Conservation (phyloP, 805 yeast genomes). For the Kuraishia borneana region DNA sequence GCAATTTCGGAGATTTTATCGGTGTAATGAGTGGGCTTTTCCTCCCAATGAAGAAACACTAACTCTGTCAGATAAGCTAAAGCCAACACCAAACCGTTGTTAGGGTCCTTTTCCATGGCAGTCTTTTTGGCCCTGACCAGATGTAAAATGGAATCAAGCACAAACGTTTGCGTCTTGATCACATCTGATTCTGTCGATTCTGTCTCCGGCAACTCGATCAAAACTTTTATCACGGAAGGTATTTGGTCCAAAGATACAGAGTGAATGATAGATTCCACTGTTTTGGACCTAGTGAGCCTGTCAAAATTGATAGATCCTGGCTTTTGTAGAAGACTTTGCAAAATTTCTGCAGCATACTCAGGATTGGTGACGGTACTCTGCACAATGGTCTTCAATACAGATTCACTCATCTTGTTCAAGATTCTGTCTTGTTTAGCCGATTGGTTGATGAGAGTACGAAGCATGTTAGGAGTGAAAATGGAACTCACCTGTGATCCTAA, state of each 20-base stretch:
- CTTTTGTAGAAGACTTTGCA: slow-evolving; percentile 24
- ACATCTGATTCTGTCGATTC: background rate
- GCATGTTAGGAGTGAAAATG: slow-evolving; percentile 51
- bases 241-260: slow-evolving; percentile 9
- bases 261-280: slow-evolving; percentile 33
- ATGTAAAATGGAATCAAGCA: slow-evolving; percentile 17
- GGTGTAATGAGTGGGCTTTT: slow-evolving; percentile 8
- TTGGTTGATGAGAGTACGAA: slow-evolving; percentile 71
- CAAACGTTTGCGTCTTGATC: slow-evolving; percentile 11
- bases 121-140: slow-evolving; percentile 16
- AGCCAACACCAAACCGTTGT: slow-evolving; percentile 17
- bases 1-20: slow-evolving; percentile 29
- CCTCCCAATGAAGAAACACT: slow-evolving; percentile 26
- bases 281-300: slow-evolving; percentile 60
- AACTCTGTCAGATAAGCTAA: slow-evolving; percentile 25
- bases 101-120: background rate
- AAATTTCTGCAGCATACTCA: slow-evolving; percentile 15
- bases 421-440: slow-evolving; percentile 52
- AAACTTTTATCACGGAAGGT: slow-evolving; percentile 5
- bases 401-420: slow-evolving; percentile 56
- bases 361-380: slow-evolving; percentile 25
- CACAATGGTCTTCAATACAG: slow-evolving; percentile 32
- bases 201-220: slow-evolving; percentile 9
- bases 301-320: slow-evolving; percentile 65
- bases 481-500: slow-evolving; percentile 8